Percentiles rank a stretch among this genome's conserved stretches.
Conservation (phyloP, 805 yeast species). For the Yarrowia yakushimensis region DNA sequence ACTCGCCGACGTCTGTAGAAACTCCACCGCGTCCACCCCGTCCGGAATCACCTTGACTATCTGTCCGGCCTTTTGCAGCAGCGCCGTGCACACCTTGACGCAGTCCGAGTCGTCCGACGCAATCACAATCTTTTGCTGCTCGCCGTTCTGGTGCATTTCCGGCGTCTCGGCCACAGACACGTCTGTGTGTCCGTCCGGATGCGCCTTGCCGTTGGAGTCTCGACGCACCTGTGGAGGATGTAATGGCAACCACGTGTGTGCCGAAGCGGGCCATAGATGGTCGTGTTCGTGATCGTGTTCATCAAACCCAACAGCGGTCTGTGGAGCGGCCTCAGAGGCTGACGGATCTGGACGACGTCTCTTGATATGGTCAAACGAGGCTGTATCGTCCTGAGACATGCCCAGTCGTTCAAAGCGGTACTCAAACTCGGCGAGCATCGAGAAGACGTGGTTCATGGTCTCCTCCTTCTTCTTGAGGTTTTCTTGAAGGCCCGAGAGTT, state of each 20-base stretch:
- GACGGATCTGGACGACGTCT: neutral
- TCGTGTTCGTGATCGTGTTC: too few relatives aligned
- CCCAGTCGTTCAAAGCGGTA: constrained; percentile 18
- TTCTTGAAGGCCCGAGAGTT: neutral
- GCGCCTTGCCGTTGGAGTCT: neutral
- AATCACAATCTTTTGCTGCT: constrained; percentile 40
- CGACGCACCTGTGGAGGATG: constrained; percentile 5
- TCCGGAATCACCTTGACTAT: constrained; percentile 89
- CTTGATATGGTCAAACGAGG: constrained; percentile 6
- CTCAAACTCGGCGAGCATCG: constrained; percentile 21
- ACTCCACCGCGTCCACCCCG: constrained; percentile 79
- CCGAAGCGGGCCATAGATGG: neutral
- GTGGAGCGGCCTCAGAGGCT: neutral
- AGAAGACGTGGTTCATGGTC: constrained; percentile 23
- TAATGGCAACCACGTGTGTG: constrained; percentile 7
- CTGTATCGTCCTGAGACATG: constrained; percentile 2
- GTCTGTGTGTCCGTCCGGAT: neutral
- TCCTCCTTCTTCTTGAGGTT: constrained; percentile 25
- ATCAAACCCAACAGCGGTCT: too few relatives aligned
- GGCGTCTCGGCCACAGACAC: neutral
- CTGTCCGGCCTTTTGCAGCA: constrained; percentile 83
- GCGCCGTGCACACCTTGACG: constrained; percentile 76
- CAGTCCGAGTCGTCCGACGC: constrained; percentile 62
- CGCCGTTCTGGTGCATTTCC: constrained; percentile 8
- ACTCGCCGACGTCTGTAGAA: constrained; percentile 60